Percentiles rank a stretch among this genome's conserved stretches.
These are phyloP conservation scores for Aureobasidium sp. DNA, from an alignment of 2,329 filamentous ascomycete genomes.

Conservation along the genomic window DNA sequence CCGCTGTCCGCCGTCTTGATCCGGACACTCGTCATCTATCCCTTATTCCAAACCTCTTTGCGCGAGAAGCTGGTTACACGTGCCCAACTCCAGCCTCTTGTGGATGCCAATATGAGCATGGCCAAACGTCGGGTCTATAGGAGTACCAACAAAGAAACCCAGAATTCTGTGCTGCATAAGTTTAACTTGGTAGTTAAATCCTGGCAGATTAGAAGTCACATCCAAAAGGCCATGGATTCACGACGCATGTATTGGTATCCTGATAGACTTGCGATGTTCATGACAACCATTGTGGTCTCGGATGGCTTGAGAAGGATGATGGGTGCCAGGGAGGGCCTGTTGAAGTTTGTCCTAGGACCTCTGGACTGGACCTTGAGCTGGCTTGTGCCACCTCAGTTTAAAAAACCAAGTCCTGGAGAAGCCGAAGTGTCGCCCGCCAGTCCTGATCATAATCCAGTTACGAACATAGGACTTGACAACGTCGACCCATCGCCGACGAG, in stretches of 20 bases:
- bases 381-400: neutral
- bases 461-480: neutral
- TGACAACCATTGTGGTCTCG: neutral
- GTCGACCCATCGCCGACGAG: too few species aligned
- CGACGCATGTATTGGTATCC: too few species aligned
- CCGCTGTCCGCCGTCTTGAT: slow-evolving; percentile 26
- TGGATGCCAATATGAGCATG: neutral
- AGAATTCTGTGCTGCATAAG: neutral
- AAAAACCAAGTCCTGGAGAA: neutral
- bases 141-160: too few species aligned
- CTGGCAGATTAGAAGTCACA: neutral
- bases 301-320: slow-evolving; percentile 1
- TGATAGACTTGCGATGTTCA: neutral
- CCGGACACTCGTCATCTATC: slow-evolving; percentile 25
- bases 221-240: neutral
- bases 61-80: neutral
- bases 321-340: slow-evolving; percentile 2
- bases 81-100: neutral
- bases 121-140: neutral
- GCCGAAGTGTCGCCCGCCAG: neutral
- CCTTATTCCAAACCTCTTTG: slow-evolving; percentile 15
- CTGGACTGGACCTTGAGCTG: slow-evolving; percentile 8
- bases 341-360: slow-evolving; percentile 7
- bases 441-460: neutral
- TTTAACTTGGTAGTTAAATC: neutral